Conservation (phyloP, 305 asterid species). For the Fraxinus platypoda region DNA sequence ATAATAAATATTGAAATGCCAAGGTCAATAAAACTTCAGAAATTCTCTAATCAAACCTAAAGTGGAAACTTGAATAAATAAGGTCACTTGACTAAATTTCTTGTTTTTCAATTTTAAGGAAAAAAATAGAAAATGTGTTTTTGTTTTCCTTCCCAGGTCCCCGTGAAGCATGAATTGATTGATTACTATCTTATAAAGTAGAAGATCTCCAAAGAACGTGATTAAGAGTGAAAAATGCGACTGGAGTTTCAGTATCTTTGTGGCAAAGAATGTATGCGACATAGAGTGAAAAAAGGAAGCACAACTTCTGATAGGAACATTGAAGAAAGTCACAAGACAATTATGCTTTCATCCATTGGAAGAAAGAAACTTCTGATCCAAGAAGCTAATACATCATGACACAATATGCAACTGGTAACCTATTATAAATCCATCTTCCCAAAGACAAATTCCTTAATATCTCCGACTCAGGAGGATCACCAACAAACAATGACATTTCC, state of each 20-base stretch:
- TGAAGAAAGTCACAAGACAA: neutral
- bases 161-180: neutral
- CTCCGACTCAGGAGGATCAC: neutral
- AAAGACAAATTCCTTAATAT: neutral
- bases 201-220: neutral
- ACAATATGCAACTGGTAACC: neutral
- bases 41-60: neutral
- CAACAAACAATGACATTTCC: neutral
- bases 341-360: neutral
- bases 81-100: neutral
- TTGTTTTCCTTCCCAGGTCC: neutral
- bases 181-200: neutral
- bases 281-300: neutral
- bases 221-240: neutral
- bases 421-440: neutral
- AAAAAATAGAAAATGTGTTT: neutral
- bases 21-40: neutral
- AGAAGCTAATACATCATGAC: neutral
- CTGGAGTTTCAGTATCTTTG: neutral
- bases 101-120: neutral
- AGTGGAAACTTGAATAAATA: neutral
- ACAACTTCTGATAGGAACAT: neutral
- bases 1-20: neutral
- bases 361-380: neutral
- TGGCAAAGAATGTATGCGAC: neutral